Evolutionary conservation across 371 early-diverging fungal genomes (phyloP).

Genomic region (Pancytospora epiphaga): DNA sequence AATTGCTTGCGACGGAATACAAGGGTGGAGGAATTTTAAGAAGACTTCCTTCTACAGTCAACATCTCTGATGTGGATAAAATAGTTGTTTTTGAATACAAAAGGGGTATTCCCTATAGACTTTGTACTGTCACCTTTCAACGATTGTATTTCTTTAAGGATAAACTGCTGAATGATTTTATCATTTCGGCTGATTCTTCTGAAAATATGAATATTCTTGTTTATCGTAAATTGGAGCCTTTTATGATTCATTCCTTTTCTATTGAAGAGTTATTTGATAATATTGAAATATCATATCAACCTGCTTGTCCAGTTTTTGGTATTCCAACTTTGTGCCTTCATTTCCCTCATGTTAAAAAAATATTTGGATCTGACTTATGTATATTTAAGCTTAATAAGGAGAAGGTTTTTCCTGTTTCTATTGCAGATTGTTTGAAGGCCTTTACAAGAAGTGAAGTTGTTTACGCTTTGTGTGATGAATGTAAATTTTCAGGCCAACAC

Average conservation of each 20-base stretch:
- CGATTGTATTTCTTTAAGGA: not conserved
- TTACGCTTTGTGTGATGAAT: constrained; percentile 73
- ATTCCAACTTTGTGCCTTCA: not conserved
- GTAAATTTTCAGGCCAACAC: constrained; percentile 70
- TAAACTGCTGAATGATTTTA: not conserved
- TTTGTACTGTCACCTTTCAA: not conserved
- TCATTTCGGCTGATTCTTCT: not conserved
- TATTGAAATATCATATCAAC: not conserved
- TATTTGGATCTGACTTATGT: constrained; percentile 1
- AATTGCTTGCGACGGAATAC: not conserved
- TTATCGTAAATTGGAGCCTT: not conserved
- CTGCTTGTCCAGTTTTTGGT: not conserved
- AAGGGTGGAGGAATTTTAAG: not conserved
- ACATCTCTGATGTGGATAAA: not conserved
- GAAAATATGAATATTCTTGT: not conserved
- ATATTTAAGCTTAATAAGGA: not conserved
- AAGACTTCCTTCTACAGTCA: not conserved
- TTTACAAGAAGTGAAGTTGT: constrained; percentile 71
- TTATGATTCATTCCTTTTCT: not conserved
- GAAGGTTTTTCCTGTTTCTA: not conserved
- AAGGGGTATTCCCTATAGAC: not conserved
- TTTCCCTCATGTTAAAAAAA: not conserved
- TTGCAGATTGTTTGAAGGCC: constrained; percentile 65
- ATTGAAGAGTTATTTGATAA: constrained; percentile 1
- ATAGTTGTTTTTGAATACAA: constrained; percentile 4